A percentile compares a stretch with the other conserved stretches of the same genome.
Evolutionary conservation across 177 flowering plant genomes (phyloP).

Genomic region (Telopea speciosissima): DNA sequence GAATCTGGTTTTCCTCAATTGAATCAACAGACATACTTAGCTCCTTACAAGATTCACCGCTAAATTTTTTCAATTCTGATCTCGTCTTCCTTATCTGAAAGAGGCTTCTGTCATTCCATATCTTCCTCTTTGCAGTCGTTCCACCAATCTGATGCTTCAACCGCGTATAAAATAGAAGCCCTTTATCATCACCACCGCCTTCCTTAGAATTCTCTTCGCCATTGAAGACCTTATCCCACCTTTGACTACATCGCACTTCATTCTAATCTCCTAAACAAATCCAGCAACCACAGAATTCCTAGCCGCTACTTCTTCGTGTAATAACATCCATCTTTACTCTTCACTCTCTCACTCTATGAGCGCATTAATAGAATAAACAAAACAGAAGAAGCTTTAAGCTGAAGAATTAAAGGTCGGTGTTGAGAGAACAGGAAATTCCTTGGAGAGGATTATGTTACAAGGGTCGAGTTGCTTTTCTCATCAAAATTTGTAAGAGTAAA

Average conservation of each 20-base stretch:
- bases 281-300: no score
- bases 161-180: not conserved
- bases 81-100: constrained; percentile 12
- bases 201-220: constrained; percentile 18
- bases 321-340: constrained; percentile 29
- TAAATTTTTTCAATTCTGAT: constrained; percentile 3
- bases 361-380: constrained; percentile 4
- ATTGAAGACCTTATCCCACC: no score
- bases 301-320: constrained; percentile 25
- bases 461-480: constrained; percentile 3
- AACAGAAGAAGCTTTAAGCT: constrained; percentile 27
- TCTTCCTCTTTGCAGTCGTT: constrained; percentile 42
- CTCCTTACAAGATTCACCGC: constrained; percentile 7
- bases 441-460: constrained; percentile 6
- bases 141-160: constrained; percentile 16
- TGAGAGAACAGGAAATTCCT: constrained; percentile 19
- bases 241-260: no score
- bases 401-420: constrained; percentile 24
- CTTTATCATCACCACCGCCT: constrained; percentile 2
- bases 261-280: no score
- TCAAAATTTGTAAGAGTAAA: not conserved
- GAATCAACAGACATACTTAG: constrained; percentile 17
- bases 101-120: constrained; percentile 38
- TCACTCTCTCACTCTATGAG: constrained; percentile 9
- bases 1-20: constrained; percentile 13